These are phyloP conservation scores for Stemphylium lycopersici DNA, from an alignment of 2,329 filamentous ascomycete genomes.

Conservation along the genomic window DNA sequence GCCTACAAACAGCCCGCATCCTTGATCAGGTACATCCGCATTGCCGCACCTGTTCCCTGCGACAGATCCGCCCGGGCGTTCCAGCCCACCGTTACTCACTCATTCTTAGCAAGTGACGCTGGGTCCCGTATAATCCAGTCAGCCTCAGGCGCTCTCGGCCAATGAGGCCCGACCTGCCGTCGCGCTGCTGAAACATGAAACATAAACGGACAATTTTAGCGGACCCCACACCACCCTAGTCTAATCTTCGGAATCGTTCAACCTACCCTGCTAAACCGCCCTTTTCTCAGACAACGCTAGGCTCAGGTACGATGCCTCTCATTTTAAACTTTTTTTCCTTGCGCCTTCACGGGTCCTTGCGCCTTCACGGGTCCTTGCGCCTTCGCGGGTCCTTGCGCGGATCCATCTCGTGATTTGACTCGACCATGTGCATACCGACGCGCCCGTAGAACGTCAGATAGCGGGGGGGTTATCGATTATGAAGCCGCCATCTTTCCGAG, in stretches of 20 bases:
- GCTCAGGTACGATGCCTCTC: conserved; percentile 37
- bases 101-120: conserved; percentile 22
- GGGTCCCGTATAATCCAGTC: conserved; percentile 26
- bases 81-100: conserved; percentile 18
- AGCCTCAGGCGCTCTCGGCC: conserved; percentile 28
- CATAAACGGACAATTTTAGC: conserved; percentile 31
- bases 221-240: conserved; percentile 20
- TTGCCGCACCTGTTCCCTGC: conserved; percentile 35
- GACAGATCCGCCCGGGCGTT: conserved; percentile 25
- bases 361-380: background rate
- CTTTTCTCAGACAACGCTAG: conserved; percentile 33
- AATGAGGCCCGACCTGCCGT: conserved; percentile 26
- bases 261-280: conserved; percentile 29
- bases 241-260: conserved; percentile 20
- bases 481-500: background rate
- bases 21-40: conserved; percentile 19
- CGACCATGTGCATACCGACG: conserved; percentile 9
- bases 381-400: background rate
- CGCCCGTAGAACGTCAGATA: conserved; percentile 14
- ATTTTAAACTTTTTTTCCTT: conserved; percentile 23
- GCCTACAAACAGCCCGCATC: conserved; percentile 11
- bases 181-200: conserved; percentile 39
- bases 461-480: conserved; percentile 13
- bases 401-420: no score
- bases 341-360: background rate